Percentiles rank a stretch among this genome's conserved stretches.
These are phyloP conservation scores for Aspergillus vadensis DNA, from an alignment of 2,329 filamentous ascomycete genomes.

Conservation along the genomic window DNA sequence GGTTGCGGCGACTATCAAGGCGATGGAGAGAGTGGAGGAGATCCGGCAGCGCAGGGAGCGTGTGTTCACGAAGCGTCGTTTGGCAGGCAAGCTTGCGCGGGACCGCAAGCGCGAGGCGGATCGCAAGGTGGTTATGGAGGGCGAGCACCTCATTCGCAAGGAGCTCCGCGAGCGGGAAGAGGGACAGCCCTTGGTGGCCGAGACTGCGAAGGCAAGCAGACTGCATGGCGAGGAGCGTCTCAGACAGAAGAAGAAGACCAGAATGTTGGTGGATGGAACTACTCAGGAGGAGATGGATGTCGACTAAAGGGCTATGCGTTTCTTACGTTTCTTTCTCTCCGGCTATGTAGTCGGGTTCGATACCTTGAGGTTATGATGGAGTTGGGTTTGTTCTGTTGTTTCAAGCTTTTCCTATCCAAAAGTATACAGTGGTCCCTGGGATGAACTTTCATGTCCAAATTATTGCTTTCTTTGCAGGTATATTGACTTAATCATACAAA, in stretches of 20 bases:
- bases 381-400: conserved; percentile 22
- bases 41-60: conserved; percentile 81
- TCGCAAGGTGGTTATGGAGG: conserved; percentile 84
- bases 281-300: conserved; percentile 51
- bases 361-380: conserved; percentile 26
- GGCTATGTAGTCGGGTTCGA: conserved; percentile 14
- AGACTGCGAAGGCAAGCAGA: conserved; percentile 39
- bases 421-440: conserved; percentile 11
- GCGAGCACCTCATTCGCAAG: conserved; percentile 86
- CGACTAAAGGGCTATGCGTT: conserved; percentile 39
- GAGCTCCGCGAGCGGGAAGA: conserved; percentile 62
- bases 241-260: conserved; percentile 48
- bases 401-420: conserved; percentile 13
- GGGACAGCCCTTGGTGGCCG: conserved; percentile 38
- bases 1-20: conserved; percentile 80
- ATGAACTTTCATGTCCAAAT: conserved; percentile 13
- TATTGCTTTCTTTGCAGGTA: conserved; percentile 4
- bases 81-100: conserved; percentile 76
- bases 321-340: conserved; percentile 12
- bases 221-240: conserved; percentile 46
- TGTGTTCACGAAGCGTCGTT: conserved; percentile 89
- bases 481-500: conserved; percentile 7
- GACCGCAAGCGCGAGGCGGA: conserved; percentile 77
- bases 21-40: conserved; percentile 88
- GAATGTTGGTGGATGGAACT: conserved; percentile 47